phyloP scores from a whole-genome alignment of 2,329 filamentous ascomycete genomes.

The Talaromyces amestolkiae region DNA sequence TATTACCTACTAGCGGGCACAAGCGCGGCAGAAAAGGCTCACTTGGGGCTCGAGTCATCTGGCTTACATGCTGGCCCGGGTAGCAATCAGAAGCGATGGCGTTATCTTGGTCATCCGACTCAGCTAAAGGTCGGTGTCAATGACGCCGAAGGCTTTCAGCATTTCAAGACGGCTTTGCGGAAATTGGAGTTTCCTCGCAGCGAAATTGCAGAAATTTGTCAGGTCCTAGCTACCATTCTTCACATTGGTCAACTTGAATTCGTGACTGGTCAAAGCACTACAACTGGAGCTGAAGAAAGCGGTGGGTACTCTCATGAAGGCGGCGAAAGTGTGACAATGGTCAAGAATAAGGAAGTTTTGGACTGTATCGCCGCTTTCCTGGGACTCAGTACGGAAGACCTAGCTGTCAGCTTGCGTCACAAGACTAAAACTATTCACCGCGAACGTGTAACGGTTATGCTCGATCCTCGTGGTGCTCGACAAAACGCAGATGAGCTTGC shows the following conservation, averaged over 20 bases:
- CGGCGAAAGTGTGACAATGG: conserved; percentile 76
- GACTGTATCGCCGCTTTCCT: conserved; percentile 89
- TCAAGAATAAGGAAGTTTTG: conserved; percentile 90
- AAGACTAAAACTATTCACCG: conserved; percentile 95
- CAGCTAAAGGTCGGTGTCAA: conserved; percentile 97
- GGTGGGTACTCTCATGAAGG: conserved; percentile 96
- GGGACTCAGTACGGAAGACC: conserved; percentile 73
- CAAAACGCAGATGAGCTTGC: conserved; percentile 92
- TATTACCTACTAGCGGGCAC: conserved; percentile 95
- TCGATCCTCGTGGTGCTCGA: conserved; percentile 85
- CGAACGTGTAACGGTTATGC: conserved; percentile 97
- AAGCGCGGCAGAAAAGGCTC: conserved; percentile 81
- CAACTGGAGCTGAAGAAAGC: conserved; percentile 79
- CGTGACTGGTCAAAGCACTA: conserved; percentile 74
- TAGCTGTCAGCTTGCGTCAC: conserved; percentile 87
- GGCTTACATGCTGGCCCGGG: conserved; percentile 43
- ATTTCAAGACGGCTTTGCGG: conserved; percentile 92
- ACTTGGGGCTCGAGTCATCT: conserved; percentile 65
- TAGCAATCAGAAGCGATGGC: conserved; percentile 76
- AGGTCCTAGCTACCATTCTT: conserved; percentile 88
- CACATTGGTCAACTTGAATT: conserved; percentile 98
- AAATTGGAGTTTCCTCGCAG: conserved; percentile 91
- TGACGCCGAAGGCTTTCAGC: conserved; percentile 89
- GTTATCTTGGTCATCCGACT: conserved; percentile 91
- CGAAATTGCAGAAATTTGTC: conserved; percentile 95